A percentile compares a stretch with the other conserved stretches of the same genome.
Conservation (phyloP, 2,329 filamentous ascomycete species). For the Phaeosphaeriaceae sp. region DNA sequence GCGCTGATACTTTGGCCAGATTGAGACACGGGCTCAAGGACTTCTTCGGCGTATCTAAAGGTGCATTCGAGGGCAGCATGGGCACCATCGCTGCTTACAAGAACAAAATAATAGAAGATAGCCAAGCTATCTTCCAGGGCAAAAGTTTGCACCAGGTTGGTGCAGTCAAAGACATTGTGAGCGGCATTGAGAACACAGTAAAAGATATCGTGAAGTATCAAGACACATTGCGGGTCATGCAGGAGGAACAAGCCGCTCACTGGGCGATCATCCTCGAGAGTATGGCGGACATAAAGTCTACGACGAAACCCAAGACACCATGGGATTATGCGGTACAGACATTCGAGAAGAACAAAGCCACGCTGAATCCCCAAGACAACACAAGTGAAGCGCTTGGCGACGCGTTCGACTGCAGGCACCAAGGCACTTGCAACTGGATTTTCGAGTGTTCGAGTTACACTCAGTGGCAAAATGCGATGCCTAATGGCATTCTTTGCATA, state of each 20-base stretch:
- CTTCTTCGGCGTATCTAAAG: neutral
- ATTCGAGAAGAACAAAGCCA: neutral
- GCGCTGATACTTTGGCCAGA: neutral
- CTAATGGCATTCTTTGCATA: neutral
- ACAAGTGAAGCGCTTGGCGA: neutral
- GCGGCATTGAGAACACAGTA: neutral
- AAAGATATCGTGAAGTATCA: neutral
- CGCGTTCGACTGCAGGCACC: neutral
- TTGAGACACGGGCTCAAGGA: neutral
- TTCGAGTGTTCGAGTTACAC: neutral
- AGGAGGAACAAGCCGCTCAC: neutral
- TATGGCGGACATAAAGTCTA: constrained; percentile 2
- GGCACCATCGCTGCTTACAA: neutral
- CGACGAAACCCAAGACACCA: constrained; percentile 1
- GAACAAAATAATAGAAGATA: neutral
- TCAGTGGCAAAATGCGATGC: neutral
- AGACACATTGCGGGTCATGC: neutral
- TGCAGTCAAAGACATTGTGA: neutral
- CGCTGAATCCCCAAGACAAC: neutral
- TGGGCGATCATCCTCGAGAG: neutral
- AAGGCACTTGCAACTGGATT: neutral
- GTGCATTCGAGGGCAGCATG: neutral
- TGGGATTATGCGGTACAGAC: neutral
- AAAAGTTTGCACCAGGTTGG: neutral
- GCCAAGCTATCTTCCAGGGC: constrained; percentile 1